Evolutionary conservation across 2,329 filamentous ascomycete genomes (phyloP).

Genomic region (Microsporum audouinii): DNA sequence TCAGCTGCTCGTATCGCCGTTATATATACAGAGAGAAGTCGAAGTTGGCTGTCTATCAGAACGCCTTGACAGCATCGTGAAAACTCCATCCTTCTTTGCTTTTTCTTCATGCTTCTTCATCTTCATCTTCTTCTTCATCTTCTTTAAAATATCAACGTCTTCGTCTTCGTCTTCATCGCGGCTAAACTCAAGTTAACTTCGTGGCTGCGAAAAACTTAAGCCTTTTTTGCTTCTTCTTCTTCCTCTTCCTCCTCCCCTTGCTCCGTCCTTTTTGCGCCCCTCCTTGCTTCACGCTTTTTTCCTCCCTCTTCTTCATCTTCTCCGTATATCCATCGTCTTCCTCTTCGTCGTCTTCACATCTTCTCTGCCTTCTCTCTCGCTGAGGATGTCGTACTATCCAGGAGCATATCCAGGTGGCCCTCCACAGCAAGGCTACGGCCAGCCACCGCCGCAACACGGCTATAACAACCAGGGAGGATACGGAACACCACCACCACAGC

Average conservation of each 20-base stretch:
- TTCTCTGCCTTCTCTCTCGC: neutral
- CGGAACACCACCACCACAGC: slow-evolving; percentile 25
- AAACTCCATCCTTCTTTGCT: too few species aligned
- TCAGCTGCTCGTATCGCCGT: too few species aligned
- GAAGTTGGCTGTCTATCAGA: too few species aligned
- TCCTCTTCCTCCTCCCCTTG: neutral
- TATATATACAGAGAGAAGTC: too few species aligned
- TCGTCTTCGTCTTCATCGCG: too few species aligned
- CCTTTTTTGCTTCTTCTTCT: neutral
- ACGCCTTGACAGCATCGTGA: too few species aligned
- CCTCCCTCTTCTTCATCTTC: neutral
- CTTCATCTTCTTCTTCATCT: too few species aligned
- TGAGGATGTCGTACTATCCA: slow-evolving; percentile 53
- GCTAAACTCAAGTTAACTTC: neutral
- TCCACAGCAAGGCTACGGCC: slow-evolving; percentile 7
- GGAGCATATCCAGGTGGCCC: slow-evolving; percentile 45
- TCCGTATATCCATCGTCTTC: neutral
- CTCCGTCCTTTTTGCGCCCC: neutral
- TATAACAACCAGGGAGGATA: slow-evolving; percentile 33
- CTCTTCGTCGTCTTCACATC: neutral
- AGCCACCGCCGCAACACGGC: slow-evolving; percentile 36
- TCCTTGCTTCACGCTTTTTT: neutral
- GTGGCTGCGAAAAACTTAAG: neutral
- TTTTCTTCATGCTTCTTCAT: too few species aligned
- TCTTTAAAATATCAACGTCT: too few species aligned